These are phyloP conservation scores for Monosporascus cannonballus DNA, from an alignment of 2,329 filamentous ascomycete genomes.

Conservation along the genomic window DNA sequence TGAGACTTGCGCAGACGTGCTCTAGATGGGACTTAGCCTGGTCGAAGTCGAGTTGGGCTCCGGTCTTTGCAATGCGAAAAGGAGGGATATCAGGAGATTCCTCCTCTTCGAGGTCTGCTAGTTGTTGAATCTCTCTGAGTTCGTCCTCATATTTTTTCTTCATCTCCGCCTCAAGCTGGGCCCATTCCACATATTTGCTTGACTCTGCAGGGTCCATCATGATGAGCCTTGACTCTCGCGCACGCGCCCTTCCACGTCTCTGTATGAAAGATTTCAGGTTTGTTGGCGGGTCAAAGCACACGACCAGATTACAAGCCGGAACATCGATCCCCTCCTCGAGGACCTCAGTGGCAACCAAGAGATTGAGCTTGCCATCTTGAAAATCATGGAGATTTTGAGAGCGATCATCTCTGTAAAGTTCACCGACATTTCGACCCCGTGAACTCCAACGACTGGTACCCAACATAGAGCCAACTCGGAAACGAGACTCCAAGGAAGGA, in stretches of 20 bases:
- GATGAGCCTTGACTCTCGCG: slow-evolving; percentile 43
- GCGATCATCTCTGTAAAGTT: slow-evolving; percentile 21
- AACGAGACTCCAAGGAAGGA: slow-evolving; percentile 38
- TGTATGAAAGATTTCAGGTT: slow-evolving; percentile 55
- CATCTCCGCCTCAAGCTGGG: slow-evolving; percentile 66
- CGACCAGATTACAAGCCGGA: slow-evolving; percentile 55
- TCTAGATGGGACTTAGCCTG: slow-evolving; percentile 71
- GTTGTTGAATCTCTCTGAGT: slow-evolving; percentile 39
- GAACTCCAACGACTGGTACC: slow-evolving; percentile 39
- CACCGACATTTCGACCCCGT: slow-evolving; percentile 34
- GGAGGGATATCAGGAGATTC: slow-evolving; percentile 26
- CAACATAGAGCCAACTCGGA: slow-evolving; percentile 48
- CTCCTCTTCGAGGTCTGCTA: slow-evolving; percentile 42
- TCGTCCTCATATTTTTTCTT: slow-evolving; percentile 63
- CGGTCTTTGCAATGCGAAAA: slow-evolving; percentile 34
- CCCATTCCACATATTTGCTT: slow-evolving; percentile 46
- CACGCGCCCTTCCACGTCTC: slow-evolving; percentile 47
- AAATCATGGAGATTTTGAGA: slow-evolving; percentile 43
- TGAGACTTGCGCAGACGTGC: slow-evolving; percentile 69
- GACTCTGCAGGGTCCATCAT: slow-evolving; percentile 33
- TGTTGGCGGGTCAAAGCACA: slow-evolving; percentile 46
- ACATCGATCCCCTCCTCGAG: slow-evolving; percentile 65
- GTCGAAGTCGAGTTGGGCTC: slow-evolving; percentile 64
- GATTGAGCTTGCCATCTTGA: slow-evolving; percentile 45
- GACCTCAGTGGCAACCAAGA: slow-evolving; percentile 58